These are phyloP conservation scores for Fusarium sp. DNA, from an alignment of 2,329 filamentous ascomycete genomes.

Conservation along the genomic window DNA sequence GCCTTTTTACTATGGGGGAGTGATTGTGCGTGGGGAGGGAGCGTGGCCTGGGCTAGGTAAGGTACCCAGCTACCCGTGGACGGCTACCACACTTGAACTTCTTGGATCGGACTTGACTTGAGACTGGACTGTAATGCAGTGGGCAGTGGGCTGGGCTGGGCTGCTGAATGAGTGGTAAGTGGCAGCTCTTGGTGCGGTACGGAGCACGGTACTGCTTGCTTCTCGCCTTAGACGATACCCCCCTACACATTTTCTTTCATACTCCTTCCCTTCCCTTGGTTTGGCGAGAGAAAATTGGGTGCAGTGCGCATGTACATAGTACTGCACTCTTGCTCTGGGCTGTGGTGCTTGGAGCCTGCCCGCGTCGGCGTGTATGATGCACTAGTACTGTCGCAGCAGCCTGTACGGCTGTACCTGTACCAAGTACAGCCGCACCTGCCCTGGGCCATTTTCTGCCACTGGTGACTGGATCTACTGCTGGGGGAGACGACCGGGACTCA, in stretches of 20 bases:
- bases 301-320: slow-evolving; percentile 21
- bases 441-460: slow-evolving; percentile 26
- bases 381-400: slow-evolving; percentile 39
- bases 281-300: slow-evolving; percentile 42
- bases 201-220: slow-evolving; percentile 25
- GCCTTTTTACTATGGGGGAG: slow-evolving; percentile 72
- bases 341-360: slow-evolving; percentile 32
- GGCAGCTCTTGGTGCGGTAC: slow-evolving; percentile 37
- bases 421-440: slow-evolving; percentile 30
- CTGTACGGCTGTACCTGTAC: slow-evolving; percentile 29
- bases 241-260: slow-evolving; percentile 14
- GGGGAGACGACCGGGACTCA: slow-evolving; percentile 34
- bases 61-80: slow-evolving; percentile 16
- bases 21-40: slow-evolving; percentile 62
- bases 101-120: neutral
- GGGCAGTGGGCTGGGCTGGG: slow-evolving; percentile 30
- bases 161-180: slow-evolving; percentile 24
- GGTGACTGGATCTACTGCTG: slow-evolving; percentile 24
- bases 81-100: slow-evolving; percentile 38
- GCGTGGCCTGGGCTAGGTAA: slow-evolving; percentile 40
- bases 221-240: slow-evolving; percentile 40
- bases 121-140: slow-evolving; percentile 41
- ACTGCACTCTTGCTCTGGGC: slow-evolving; percentile 12
- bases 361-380: slow-evolving; percentile 14
- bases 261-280: slow-evolving; percentile 27